phyloP scores from a whole-genome alignment of 2,329 filamentous ascomycete species.

The Diaporthe sp. region DNA sequence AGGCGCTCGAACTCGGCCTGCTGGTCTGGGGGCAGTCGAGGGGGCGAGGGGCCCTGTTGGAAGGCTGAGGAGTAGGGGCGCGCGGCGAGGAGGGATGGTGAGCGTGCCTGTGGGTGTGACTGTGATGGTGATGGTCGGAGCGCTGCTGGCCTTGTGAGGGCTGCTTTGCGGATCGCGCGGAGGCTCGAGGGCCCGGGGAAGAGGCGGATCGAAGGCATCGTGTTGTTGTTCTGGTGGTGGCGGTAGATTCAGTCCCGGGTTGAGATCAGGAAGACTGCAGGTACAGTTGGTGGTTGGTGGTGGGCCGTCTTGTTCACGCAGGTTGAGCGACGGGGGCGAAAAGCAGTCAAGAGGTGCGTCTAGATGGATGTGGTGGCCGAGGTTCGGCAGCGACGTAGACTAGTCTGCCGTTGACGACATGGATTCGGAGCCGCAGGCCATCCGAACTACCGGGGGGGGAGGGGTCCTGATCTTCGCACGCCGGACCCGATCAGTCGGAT shows the following conservation, averaged over 20 bases:
- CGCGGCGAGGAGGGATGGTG: slow-evolving; percentile 28
- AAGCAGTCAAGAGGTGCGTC: neutral
- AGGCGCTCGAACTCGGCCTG: slow-evolving; percentile 93
- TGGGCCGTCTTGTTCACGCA: neutral
- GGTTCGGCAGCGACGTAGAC: slow-evolving; percentile 1
- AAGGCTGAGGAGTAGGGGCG: slow-evolving; percentile 58
- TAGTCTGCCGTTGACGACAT: slow-evolving; percentile 36
- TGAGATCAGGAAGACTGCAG: neutral
- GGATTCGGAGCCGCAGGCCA: slow-evolving; percentile 3
- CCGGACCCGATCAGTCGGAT: slow-evolving; percentile 19
- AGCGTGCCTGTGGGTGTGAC: neutral
- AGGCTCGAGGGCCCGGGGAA: slow-evolving; percentile 2
- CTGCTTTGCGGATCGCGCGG: slow-evolving; percentile 10
- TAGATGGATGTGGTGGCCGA: slow-evolving; percentile 22
- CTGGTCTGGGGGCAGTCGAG: slow-evolving; percentile 87
- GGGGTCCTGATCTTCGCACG: no score
- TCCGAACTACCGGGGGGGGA: neutral
- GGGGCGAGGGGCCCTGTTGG: slow-evolving; percentile 77
- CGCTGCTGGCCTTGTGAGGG: neutral
- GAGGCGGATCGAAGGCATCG: slow-evolving; percentile 36
- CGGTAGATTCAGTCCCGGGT: neutral
- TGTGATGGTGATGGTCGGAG: neutral
- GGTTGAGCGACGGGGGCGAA: neutral
- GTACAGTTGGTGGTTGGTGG: neutral
- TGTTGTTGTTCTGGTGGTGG: neutral